Conservation (phyloP, 163 green algal genomes). For the Smithsoniella earleae region DNA sequence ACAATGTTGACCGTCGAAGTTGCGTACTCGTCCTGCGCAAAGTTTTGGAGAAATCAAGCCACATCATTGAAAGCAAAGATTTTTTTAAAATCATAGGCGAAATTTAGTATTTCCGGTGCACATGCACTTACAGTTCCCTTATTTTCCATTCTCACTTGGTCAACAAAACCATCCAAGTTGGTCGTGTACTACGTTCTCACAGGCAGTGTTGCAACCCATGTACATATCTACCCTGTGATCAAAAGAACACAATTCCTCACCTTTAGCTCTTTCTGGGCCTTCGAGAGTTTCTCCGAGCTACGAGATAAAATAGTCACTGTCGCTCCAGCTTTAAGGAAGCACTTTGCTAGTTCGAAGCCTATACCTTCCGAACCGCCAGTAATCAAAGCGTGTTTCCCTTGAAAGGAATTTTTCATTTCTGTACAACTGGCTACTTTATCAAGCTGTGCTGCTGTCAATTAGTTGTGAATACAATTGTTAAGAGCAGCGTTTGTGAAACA, state of each 20-base stretch:
- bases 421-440: too few species aligned
- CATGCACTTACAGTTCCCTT: background rate
- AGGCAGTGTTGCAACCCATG: too few species aligned
- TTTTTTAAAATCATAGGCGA: too few species aligned
- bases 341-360: constrained; percentile 53
- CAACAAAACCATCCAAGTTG: too few species aligned
- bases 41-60: background rate
- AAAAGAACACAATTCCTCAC: background rate
- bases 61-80: too few species aligned
- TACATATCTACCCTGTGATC: background rate
- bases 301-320: constrained; percentile 60
- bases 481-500: too few species aligned
- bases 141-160: background rate
- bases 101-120: background rate
- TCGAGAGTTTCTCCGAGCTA: constrained; percentile 50
- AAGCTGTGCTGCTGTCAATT: too few species aligned
- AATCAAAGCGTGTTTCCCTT: constrained; percentile 66
- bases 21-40: background rate
- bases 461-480: too few species aligned
- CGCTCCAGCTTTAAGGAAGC: constrained; percentile 40
- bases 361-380: constrained; percentile 77
- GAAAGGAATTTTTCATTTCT: too few species aligned
- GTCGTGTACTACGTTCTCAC: too few species aligned
- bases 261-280: constrained; percentile 41
- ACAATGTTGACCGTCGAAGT: background rate